Evolutionary conservation across 2,329 filamentous ascomycete genomes (phyloP).

Genomic region (Reticulascus tulasneorum): DNA sequence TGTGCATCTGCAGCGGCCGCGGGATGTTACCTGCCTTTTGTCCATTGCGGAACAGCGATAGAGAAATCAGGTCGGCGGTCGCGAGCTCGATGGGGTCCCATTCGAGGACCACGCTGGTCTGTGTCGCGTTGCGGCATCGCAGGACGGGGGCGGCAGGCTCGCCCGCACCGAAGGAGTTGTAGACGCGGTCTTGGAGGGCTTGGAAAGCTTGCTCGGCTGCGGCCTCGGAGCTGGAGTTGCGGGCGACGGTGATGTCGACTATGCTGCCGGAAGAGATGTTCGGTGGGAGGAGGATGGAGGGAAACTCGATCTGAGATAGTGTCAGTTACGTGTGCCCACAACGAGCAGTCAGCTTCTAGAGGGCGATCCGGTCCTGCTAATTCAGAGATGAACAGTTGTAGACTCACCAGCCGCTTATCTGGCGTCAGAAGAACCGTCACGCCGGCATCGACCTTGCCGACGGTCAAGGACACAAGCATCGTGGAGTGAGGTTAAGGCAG

Average conservation of each 20-base stretch:
- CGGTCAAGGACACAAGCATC: constrained; percentile 96
- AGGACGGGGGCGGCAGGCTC: constrained; percentile 75
- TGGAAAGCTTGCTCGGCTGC: constrained; percentile 73
- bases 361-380: background rate
- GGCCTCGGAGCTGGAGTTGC: constrained; percentile 76
- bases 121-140: constrained; percentile 92
- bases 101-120: constrained; percentile 96
- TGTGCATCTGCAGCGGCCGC: constrained; percentile 78
- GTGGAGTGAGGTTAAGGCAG: constrained; percentile 19
- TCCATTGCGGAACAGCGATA: constrained; percentile 91
- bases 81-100: constrained; percentile 95
- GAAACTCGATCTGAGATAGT: constrained; percentile 81
- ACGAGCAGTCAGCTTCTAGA: background rate
- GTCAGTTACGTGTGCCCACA: constrained; percentile 15
- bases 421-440: constrained; percentile 95
- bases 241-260: constrained; percentile 92
- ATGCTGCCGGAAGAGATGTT: constrained; percentile 96
- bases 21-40: constrained; percentile 96
- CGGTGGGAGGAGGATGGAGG: constrained; percentile 90
- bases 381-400: background rate
- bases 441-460: constrained; percentile 98
- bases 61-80: constrained; percentile 83
- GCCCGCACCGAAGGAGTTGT: constrained; percentile 75
- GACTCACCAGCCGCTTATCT: constrained; percentile 86
- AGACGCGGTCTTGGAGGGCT: constrained; percentile 84